Conservation (phyloP, 2,329 filamentous ascomycete genomes). For the Niveomyces coronatus region DNA sequence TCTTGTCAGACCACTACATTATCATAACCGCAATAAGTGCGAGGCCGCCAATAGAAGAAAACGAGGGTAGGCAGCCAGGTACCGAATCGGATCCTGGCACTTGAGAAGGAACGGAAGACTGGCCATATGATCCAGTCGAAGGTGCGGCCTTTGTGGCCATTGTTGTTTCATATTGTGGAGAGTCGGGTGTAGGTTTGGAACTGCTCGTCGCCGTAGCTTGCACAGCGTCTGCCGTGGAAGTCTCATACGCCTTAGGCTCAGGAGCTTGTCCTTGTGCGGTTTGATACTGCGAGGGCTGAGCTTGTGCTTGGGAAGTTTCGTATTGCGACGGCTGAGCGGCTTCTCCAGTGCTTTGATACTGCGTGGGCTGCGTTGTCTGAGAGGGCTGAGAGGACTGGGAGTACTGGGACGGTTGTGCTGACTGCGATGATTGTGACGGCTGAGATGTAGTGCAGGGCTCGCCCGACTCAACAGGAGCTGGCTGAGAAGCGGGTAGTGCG, state of each 20-base stretch:
- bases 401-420: background rate
- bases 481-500: constrained; percentile 1
- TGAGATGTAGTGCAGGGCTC: constrained; percentile 2
- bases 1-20: constrained; percentile 12
- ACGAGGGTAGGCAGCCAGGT: constrained; percentile 13
- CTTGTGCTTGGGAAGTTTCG: too few relatives aligned
- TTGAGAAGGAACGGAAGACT: constrained; percentile 17
- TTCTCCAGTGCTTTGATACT: too few relatives aligned
- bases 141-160: constrained; percentile 16
- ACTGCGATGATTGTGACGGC: too few relatives aligned
- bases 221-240: constrained; percentile 11
- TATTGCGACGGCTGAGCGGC: too few relatives aligned
- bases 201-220: background rate
- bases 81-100: constrained; percentile 20
- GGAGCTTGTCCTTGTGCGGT: constrained; percentile 9
- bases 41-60: constrained; percentile 17
- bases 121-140: constrained; percentile 12
- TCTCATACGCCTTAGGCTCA: constrained; percentile 12
- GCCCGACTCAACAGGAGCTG: background rate
- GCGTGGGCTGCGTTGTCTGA: too few relatives aligned
- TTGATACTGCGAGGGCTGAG: constrained; percentile 7
- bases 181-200: constrained; percentile 7
- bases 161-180: constrained; percentile 15
- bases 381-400: background rate
- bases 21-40: constrained; percentile 18